These are phyloP conservation scores for Limnomonas spitsbergensis DNA, from an alignment of 139 green algal genomes.

Conservation along the genomic window DNA sequence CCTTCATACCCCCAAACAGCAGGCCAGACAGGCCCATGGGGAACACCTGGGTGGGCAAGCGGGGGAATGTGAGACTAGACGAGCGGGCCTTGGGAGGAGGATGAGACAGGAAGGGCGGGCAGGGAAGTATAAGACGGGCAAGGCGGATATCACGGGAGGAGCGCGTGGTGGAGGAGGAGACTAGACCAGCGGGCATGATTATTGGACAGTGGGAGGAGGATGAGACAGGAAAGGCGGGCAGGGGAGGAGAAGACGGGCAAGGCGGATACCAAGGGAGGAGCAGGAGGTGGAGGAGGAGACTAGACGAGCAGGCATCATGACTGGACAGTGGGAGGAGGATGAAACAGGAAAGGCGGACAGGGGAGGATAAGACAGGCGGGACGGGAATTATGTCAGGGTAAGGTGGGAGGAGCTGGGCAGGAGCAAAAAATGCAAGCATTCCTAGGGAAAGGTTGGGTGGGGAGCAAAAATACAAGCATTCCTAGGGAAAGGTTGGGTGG, in stretches of 20 bases:
- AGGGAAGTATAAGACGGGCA: background rate
- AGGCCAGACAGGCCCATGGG: slow-evolving; percentile 18
- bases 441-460: too few species aligned
- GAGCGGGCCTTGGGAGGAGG: background rate
- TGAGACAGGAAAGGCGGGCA: background rate
- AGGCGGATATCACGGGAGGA: background rate
- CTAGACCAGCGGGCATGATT: background rate
- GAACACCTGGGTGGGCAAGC: slow-evolving; percentile 17
- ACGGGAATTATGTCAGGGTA: background rate
- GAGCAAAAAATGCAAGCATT: too few species aligned
- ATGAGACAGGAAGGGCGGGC: background rate
- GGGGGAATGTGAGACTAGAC: too few species aligned
- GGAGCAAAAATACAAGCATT: too few species aligned
- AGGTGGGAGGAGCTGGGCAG: too few species aligned
- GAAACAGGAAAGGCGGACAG: background rate
- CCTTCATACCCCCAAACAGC: slow-evolving; percentile 34
- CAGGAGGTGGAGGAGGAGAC: too few species aligned
- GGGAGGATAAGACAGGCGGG: background rate
- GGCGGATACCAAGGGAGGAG: background rate
- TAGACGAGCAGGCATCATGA: too few species aligned
- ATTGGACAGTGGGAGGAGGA: background rate
- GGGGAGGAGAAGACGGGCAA: background rate
- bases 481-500: too few species aligned
- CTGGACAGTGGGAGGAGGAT: background rate
- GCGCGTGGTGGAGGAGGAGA: background rate